Percentiles rank a stretch among this genome's conserved stretches.
phyloP scores from a whole-genome alignment of 2,329 filamentous ascomycete genomes.

The Pseudogymnoascus sp. region DNA sequence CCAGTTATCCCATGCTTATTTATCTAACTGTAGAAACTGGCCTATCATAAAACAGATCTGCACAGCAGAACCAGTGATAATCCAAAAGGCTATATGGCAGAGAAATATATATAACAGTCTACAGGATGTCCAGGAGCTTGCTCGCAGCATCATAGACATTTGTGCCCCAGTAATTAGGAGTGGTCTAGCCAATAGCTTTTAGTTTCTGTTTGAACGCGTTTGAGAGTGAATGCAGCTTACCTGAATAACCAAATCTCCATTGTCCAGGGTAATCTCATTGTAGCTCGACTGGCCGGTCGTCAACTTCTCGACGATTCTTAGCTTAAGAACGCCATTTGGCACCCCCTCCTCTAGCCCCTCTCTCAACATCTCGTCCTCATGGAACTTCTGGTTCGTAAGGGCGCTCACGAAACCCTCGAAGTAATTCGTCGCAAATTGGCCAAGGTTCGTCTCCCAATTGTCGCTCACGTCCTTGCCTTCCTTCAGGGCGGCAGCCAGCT shows the following conservation, averaged over 20 bases:
- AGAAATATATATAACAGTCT: constrained; percentile 5
- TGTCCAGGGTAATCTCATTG: constrained; percentile 39
- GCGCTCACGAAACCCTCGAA: constrained; percentile 36
- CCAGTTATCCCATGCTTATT: not conserved
- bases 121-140: constrained; percentile 29
- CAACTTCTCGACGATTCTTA: constrained; percentile 19
- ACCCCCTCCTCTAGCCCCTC: constrained; percentile 20
- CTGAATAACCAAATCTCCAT: constrained; percentile 43
- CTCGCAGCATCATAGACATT: constrained; percentile 31
- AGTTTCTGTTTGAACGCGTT: not conserved
- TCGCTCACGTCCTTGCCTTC: constrained; percentile 27
- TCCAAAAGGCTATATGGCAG: not conserved
- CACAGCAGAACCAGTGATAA: not conserved
- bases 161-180: constrained; percentile 29
- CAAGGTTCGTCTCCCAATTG: constrained; percentile 39
- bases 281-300: constrained; percentile 12
- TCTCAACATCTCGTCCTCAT: constrained; percentile 23
- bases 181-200: constrained; percentile 25
- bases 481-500: constrained; percentile 34
- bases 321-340: constrained; percentile 14
- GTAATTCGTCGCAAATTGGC: constrained; percentile 34
- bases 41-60: not conserved
- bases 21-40: not conserved
- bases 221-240: constrained; percentile 23
- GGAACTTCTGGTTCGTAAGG: constrained; percentile 38